phyloP scores from a whole-genome alignment of 2,329 filamentous ascomycete species.

The Capronia americana region DNA sequence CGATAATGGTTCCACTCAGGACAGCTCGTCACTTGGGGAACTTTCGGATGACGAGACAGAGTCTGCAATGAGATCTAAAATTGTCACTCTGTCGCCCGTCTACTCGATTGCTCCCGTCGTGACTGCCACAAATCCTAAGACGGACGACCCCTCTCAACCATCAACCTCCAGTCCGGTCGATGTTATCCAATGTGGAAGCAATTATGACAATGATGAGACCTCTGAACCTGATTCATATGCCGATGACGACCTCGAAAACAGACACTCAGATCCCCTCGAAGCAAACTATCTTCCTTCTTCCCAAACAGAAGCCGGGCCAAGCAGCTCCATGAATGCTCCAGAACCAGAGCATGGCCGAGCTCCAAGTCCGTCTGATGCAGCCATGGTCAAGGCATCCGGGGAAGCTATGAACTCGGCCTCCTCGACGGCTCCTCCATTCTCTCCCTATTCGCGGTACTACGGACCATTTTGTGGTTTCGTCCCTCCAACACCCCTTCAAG shows the following conservation, averaged over 20 bases:
- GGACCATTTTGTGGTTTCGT: not conserved
- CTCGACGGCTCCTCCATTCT: constrained; percentile 3
- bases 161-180: not conserved
- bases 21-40: constrained; percentile 24
- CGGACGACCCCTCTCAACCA: not conserved
- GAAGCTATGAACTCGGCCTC: not conserved
- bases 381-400: constrained; percentile 44
- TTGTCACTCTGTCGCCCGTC: not conserved
- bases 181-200: not conserved
- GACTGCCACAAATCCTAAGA: not conserved
- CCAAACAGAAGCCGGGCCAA: not conserved
- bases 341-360: constrained; percentile 32
- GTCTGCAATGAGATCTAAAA: not conserved
- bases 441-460: not conserved
- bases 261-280: constrained; percentile 7
- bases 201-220: not conserved
- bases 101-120: not conserved
- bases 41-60: constrained; percentile 13
- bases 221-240: constrained; percentile 7
- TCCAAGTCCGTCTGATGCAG: constrained; percentile 49
- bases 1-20: constrained; percentile 30
- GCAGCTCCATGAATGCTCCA: not conserved
- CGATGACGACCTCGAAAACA: constrained; percentile 5
- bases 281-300: not conserved
- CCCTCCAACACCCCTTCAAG: constrained; percentile 2